These are phyloP conservation scores for Botryotinia globosa DNA, from an alignment of 2,329 filamentous ascomycete species.

Conservation along the genomic window DNA sequence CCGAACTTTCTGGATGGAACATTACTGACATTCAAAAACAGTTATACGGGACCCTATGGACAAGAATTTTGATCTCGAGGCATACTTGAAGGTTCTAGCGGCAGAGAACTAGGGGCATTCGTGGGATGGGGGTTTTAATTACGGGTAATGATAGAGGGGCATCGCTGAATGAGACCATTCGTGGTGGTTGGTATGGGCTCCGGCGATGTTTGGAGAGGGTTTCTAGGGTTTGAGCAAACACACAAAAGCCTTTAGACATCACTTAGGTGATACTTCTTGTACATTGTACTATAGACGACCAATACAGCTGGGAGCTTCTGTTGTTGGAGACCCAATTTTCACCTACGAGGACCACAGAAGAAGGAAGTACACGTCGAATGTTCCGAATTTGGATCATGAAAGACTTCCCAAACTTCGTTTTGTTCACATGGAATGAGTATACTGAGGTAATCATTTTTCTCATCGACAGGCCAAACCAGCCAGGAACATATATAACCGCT, in stretches of 20 bases:
- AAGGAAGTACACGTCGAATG: conserved; percentile 1
- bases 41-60: conserved; percentile 75
- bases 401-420: neutral
- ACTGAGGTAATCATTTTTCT: neutral
- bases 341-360: conserved; percentile 12
- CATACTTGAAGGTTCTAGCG: conserved; percentile 66
- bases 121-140: conserved; percentile 29
- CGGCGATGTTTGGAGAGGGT: conserved; percentile 30
- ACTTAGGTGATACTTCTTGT: conserved; percentile 38
- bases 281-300: conserved; percentile 40
- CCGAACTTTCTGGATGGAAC: neutral
- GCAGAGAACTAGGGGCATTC: conserved; percentile 41
- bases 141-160: conserved; percentile 32
- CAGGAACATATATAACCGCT: neutral
- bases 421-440: conserved; percentile 1
- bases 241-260: conserved; percentile 39
- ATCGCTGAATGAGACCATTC: conserved; percentile 24
- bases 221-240: conserved; percentile 22
- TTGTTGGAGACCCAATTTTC: conserved; percentile 20
- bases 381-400: neutral
- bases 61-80: conserved; percentile 91
- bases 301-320: conserved; percentile 27
- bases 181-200: conserved; percentile 25
- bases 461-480: neutral
- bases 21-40: conserved; percentile 38